Conservation (phyloP, 2,329 filamentous ascomycete species). For the Stylonectria norvegica region DNA sequence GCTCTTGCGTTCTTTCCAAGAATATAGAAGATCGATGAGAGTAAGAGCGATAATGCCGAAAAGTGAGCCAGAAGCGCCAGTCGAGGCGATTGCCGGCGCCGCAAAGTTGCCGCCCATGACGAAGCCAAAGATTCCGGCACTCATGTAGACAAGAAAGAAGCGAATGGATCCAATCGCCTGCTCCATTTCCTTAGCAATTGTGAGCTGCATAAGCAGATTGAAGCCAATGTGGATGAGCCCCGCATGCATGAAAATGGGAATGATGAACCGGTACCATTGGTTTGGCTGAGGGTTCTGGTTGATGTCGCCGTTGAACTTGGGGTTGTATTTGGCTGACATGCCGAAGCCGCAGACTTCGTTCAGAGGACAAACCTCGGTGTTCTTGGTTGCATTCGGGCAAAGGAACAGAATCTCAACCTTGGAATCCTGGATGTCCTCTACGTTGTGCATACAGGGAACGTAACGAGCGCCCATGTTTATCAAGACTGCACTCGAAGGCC, state of each 20-base stretch:
- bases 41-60: conserved; percentile 90
- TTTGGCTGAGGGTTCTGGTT: conserved; percentile 64
- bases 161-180: conserved; percentile 81
- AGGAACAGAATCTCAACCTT: conserved; percentile 58
- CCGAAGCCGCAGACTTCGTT: conserved; percentile 80
- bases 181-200: conserved; percentile 90
- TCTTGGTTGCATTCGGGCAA: conserved; percentile 75
- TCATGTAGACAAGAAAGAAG: conserved; percentile 86
- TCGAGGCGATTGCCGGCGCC: conserved; percentile 73
- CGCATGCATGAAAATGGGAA: conserved; percentile 92
- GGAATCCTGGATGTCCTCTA: conserved; percentile 59
- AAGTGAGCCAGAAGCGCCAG: conserved; percentile 83
- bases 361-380: conserved; percentile 63
- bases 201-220: conserved; percentile 89
- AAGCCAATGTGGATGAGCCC: conserved; percentile 93
- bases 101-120: conserved; percentile 94
- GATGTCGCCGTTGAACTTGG: conserved; percentile 51
- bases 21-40: conserved; percentile 87
- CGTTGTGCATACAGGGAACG: conserved; percentile 90
- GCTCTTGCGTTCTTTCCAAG: conserved; percentile 74
- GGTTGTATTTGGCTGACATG: conserved; percentile 56
- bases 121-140: conserved; percentile 91
- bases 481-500: conserved; percentile 81
- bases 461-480: conserved; percentile 98
- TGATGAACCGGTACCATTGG: conserved; percentile 96